These are phyloP conservation scores for Rhinocladiella similis DNA, from an alignment of 2,329 filamentous ascomycete genomes.

Conservation along the genomic window DNA sequence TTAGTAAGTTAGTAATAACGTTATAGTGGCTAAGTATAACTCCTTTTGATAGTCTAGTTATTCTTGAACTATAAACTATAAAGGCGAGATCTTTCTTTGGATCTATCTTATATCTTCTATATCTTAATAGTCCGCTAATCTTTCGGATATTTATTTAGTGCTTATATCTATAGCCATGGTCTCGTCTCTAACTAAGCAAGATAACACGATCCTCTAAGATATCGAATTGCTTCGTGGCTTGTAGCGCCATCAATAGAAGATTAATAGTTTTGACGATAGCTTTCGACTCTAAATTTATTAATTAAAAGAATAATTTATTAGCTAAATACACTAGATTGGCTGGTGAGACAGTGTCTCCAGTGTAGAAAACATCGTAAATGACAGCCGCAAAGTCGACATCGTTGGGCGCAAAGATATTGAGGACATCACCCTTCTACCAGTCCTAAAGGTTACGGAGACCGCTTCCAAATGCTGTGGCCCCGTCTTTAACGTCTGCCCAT, in stretches of 20 bases:
- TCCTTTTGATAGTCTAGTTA: conserved; percentile 87
- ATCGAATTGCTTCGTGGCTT: conserved; percentile 69
- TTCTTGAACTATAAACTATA: conserved; percentile 85
- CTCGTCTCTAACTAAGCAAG: conserved; percentile 69
- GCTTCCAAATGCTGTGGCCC: conserved; percentile 72
- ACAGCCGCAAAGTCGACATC: conserved; percentile 77
- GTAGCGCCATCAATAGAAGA: conserved; percentile 63
- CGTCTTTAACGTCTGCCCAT: conserved; percentile 64
- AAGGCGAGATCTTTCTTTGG: conserved; percentile 76
- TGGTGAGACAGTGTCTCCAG: conserved; percentile 76
- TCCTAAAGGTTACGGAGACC: conserved; percentile 73
- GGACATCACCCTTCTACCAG: conserved; percentile 81
- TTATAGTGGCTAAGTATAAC: conserved; percentile 85
- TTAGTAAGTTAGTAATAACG: conserved; percentile 71
- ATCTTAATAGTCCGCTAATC: conserved; percentile 59
- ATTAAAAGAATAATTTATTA: conserved; percentile 80
- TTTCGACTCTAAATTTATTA: conserved; percentile 74
- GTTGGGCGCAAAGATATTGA: conserved; percentile 82
- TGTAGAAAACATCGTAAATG: conserved; percentile 79
- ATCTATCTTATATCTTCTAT: conserved; percentile 62
- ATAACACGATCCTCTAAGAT: conserved; percentile 72
- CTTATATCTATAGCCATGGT: conserved; percentile 60
- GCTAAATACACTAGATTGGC: conserved; percentile 85
- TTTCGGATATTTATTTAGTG: conserved; percentile 74
- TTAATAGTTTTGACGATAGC: conserved; percentile 72